Evolutionary conservation across 306 rosid species (phyloP), one percentile per base, ranked within the genome.

Genomic region (Calophaca sinica): DNA sequence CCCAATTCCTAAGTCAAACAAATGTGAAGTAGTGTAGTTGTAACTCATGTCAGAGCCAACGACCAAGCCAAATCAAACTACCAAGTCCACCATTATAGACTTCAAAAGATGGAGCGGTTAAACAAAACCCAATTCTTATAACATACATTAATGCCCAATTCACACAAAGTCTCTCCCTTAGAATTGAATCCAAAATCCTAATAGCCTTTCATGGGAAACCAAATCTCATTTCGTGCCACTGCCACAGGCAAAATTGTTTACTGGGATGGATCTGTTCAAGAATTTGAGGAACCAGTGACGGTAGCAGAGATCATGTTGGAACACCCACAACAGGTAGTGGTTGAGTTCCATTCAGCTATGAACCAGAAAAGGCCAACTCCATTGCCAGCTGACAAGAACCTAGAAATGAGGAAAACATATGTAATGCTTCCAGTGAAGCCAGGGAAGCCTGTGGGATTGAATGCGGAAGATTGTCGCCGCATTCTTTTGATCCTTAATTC

Each of bases 301-400:
- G 98, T 36, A 20, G 98, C 96, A 6, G 98, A 91, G 87, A 70
- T 94, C 4, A 94, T 94, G 98, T 35, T 91, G 44, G 98, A 91
- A 36, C 85, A 94, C 74, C 96, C 97, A 1, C 94, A 84, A n/a
- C 91, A 91, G 1, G 96, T 90, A 3, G 98, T 94, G 49, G 88
- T 91, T 3, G 98, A 94, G 35, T 84, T 88, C 26, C 61, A 63
- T 14, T 72, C 93, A 0, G 90, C 90, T 4, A 6, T 89, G 35
- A 77, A 73, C 0, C 79, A 75, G 8, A 88, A 71, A 75, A 76
- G 82, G 58, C 92, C 92, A 20, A 69, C 70, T 2, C 89, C 98
- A 0, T 79, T 94, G 57, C 86, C 94, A 1, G 96, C 98, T 0
- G 98, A 94, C 69, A 65, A 53, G 71, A 83, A 79, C 41, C 88